phyloP scores from a whole-genome alignment of 192 early-diverging fungal genomes.

The Umbelopsis vinacea region DNA sequence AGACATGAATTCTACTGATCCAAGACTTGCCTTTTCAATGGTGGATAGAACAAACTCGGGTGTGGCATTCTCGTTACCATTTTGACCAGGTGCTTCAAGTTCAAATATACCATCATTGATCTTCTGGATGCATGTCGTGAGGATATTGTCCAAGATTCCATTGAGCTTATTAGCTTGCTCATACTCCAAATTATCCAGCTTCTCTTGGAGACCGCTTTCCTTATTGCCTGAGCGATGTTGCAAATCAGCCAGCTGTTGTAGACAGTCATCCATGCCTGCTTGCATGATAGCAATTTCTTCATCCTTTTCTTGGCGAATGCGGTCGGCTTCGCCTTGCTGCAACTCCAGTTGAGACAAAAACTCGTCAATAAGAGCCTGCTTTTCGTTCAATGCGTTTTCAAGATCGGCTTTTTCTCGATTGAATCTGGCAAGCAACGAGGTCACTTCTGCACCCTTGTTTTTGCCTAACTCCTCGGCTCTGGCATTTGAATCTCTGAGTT shows the following conservation, averaged over 20 bases:
- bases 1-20: slow-evolving; percentile 66
- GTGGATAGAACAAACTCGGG: slow-evolving; percentile 92
- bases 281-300: slow-evolving; percentile 81
- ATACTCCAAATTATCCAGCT: slow-evolving; percentile 64
- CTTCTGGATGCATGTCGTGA: slow-evolving; percentile 85
- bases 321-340: slow-evolving; percentile 43
- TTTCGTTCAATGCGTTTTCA: slow-evolving; percentile 59
- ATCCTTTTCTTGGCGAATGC: slow-evolving; percentile 63
- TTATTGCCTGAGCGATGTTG: slow-evolving; percentile 54
- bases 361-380: slow-evolving; percentile 49
- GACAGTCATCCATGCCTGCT: slow-evolving; percentile 82
- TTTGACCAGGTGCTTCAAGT: slow-evolving; percentile 77
- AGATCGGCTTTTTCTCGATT: slow-evolving; percentile 84
- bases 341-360: slow-evolving; percentile 41
- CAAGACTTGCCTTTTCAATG: slow-evolving; percentile 81
- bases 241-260: slow-evolving; percentile 72
- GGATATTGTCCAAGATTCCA: slow-evolving; percentile 82
- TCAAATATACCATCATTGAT: slow-evolving; percentile 91
- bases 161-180: slow-evolving; percentile 72
- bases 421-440: slow-evolving; percentile 78
- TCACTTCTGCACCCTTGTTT: slow-evolving; percentile 83
- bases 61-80: slow-evolving; percentile 86
- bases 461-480: slow-evolving; percentile 78
- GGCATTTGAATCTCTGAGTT: slow-evolving; percentile 78
- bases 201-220: slow-evolving; percentile 61